Base-by-base conservation (phyloP, 768 basidiomycete species). In the Russula dissimulans region DNA sequence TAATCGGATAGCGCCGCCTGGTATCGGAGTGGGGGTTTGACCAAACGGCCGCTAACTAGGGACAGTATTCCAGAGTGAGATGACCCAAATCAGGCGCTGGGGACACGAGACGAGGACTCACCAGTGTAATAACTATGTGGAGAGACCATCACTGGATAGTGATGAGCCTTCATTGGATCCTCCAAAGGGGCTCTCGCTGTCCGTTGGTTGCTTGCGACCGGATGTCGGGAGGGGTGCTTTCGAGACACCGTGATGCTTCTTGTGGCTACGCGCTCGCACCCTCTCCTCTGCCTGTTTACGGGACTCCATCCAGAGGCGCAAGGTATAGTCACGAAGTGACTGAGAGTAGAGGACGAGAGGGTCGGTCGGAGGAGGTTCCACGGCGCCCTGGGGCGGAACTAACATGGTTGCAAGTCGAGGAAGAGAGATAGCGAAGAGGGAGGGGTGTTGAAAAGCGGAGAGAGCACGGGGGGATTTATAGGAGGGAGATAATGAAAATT, bases 261-360 rank as follows among this genome's bases (percentile, higher is more conserved):
- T 66, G 18, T 43, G 49, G 12, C 62, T 55, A 45, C 66, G 67
- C 15, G 60, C 47, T 17, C 67, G 67, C 15, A 66, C 65, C 54
- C 68, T 67, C 63, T 84, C 81, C 67, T 85, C 85, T 42, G 79
- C 80, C 58, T 76, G 68, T 65, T 79, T 78, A 67, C 83, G 76
- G 5, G 84, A 84, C 68, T 87, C 83, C 53, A 81, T 80, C 85
- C 86, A 87, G 52, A 85, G 76, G 44, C 69, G 76, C 53, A 86
- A 77, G 32, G 86, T 87, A 62, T 86, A 87, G 57, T 84, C 77
- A 69, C 86, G 83, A 38, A 88, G 72, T 46, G 84, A 77, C 66
- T 80, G 82, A 17, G 86, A 81, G 67, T 88, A 88, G 39, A 75
- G 75, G 49, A 75, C 68, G 66, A 86, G 60, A 0, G 65, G 48